These are phyloP conservation scores for Dysphania ambrosioides DNA, from an alignment of 148 eudicot genomes.

Conservation along the genomic window DNA sequence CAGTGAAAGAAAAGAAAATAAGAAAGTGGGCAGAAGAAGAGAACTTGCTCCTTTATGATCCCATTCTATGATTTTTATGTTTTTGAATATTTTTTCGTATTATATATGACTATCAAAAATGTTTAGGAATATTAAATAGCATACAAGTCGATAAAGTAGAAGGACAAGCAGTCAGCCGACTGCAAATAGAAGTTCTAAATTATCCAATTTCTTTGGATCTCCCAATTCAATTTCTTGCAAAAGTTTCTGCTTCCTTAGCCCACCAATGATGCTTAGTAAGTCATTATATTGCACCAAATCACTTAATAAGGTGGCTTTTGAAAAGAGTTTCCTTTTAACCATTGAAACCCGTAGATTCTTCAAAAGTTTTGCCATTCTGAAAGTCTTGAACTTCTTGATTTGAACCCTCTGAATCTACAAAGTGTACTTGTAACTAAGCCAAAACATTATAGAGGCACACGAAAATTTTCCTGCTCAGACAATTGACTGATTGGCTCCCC, in stretches of 20 bases:
- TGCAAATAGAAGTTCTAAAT: not conserved
- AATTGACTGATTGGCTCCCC: no score
- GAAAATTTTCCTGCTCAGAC: no score
- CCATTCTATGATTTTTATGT: not conserved
- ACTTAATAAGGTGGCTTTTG: no score
- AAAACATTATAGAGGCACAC: no score
- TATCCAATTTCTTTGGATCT: not conserved
- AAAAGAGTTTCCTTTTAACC: no score
- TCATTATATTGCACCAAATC: no score
- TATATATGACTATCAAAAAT: not conserved
- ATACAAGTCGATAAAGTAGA: no score
- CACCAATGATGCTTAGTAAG: not conserved
- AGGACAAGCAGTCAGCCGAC: not conserved
- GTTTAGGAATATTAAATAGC: not conserved
- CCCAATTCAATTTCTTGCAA: not conserved
- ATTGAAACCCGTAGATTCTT: no score
- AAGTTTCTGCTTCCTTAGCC: not conserved
- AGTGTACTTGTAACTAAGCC: no score
- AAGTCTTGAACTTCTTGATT: no score
- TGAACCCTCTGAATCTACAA: no score
- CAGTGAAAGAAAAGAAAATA: not conserved
- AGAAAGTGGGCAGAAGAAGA: not conserved
- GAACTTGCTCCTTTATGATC: not conserved
- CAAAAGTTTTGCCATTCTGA: no score
- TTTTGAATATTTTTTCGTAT: not conserved